Evolutionary conservation across 169 alveolate genomes (phyloP).

Genomic region (Eimeria acervulina): DNA sequence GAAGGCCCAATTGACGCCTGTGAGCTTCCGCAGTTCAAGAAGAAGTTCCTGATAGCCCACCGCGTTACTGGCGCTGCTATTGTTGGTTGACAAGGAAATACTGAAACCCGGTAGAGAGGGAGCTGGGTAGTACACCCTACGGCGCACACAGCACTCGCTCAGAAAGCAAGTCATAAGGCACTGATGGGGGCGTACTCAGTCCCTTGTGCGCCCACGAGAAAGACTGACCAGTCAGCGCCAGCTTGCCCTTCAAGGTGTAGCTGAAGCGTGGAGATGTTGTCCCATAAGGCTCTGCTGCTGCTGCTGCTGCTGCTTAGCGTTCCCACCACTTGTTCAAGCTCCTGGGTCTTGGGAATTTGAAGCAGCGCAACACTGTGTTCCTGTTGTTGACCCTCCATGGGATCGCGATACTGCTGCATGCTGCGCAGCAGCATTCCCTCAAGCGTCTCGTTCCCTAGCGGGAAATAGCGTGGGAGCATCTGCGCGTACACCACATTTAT

Average conservation of each 20-base stretch:
- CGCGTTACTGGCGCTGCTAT: not conserved
- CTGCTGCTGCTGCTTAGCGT: conserved; percentile 8
- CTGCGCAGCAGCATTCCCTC: conserved; percentile 50
- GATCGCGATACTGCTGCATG: conserved; percentile 18
- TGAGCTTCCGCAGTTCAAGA: conserved; percentile 44
- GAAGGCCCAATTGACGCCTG: conserved; percentile 67
- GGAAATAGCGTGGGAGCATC: conserved; percentile 62
- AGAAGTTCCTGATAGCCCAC: conserved; percentile 46
- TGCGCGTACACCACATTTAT: not conserved
- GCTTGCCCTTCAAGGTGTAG: not conserved
- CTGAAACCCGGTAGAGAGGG: conserved; percentile 51
- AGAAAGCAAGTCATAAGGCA: not conserved
- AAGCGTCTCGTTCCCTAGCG: conserved; percentile 15
- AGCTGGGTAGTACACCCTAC: conserved; percentile 63
- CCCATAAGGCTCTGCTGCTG: conserved; percentile 17
- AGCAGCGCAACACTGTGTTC: conserved; percentile 2
- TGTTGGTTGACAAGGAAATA: conserved; percentile 33
- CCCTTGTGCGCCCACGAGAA: not conserved
- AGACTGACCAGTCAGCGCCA: conserved; percentile 10
- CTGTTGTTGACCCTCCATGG: conserved; percentile 33
- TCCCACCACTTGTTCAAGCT: conserved; percentile 23
- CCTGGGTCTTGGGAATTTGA: conserved; percentile 46
- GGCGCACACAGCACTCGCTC: not conserved
- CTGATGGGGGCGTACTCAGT: not conserved
- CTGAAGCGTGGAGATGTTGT: conserved; percentile 38